Base-by-base conservation (phyloP, 371 early-diverging fungal species). In the Rhizoclosmatium hyalinum region DNA sequence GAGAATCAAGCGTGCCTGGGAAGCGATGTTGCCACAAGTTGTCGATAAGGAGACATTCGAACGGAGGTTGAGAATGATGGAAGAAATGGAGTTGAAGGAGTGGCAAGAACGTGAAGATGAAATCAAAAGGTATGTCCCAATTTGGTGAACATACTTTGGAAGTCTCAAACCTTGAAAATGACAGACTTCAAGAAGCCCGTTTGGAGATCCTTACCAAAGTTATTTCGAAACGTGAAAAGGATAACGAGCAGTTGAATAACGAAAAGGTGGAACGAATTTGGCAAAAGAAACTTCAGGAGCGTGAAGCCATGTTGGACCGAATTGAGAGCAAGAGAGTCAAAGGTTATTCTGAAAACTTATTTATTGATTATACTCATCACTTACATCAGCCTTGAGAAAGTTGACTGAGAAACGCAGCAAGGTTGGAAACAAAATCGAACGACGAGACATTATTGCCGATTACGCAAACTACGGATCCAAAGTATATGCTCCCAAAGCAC, bases 51-150 rank as follows among this genome's bases (percentile, higher is more conserved):
- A 75, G 19, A 65, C 77, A 3, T 86, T 85, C 76, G 80, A 87
- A 64, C 58, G 71, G 41, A 67, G 89, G 12, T 73, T 87, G 66
- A 79, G 76, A 64, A 86, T 87, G 85, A 89, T 89, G 89, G 89
- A 89, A 77, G 85, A 80, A 66, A 87, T 87, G 88, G 89, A 88
- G 74, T 58, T 87, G 58, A 50, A 71, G 60, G 89, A 89, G 73
- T 88, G 89, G 89, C 74, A 82, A 45, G 86, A 85, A 68, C 70
- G 89, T 21, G 89, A 89, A 68, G 55, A 77, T 44, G 89, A 89
- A 73, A 89, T 88, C 47, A 64, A 72, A 45, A 75, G 82, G 83
- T 82, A 19, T 14, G 58, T 41, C 53, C 53, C 53, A 53, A 12
- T 53, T 53, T 53, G n/a, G 14, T 53, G 53, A 53, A 53, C 53